Conservation (phyloP, 805 yeast species). For the Yarrowia osloensis region DNA sequence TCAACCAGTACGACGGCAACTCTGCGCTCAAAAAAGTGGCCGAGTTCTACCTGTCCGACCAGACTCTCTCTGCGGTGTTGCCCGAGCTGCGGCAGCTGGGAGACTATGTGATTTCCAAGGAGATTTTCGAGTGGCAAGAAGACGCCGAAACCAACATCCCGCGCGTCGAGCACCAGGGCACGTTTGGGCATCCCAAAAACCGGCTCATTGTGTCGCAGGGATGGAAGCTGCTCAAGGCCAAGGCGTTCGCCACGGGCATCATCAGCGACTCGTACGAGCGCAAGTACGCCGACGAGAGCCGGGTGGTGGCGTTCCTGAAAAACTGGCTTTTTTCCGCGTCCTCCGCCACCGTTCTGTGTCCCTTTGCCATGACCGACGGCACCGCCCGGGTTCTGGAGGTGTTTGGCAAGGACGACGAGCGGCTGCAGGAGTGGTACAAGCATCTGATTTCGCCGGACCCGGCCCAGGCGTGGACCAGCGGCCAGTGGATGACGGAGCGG, state of each 20-base stretch:
- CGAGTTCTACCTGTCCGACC: slow-evolving; percentile 32
- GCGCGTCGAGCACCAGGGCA: slow-evolving; percentile 38
- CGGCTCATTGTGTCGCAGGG: slow-evolving; percentile 40
- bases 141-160: slow-evolving; percentile 42
- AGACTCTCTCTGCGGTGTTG: neutral
- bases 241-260: slow-evolving; percentile 36
- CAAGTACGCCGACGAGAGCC: slow-evolving; percentile 35
- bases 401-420: slow-evolving; percentile 20
- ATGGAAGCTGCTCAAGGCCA: slow-evolving; percentile 38
- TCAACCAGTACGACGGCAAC: slow-evolving; percentile 38
- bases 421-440: slow-evolving; percentile 32
- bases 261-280: slow-evolving; percentile 40
- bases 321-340: slow-evolving; percentile 39
- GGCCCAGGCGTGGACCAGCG: slow-evolving; percentile 40
- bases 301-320: slow-evolving; percentile 38
- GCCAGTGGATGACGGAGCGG: slow-evolving; percentile 44
- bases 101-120: slow-evolving; percentile 35
- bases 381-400: slow-evolving; percentile 40
- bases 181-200: slow-evolving; percentile 39
- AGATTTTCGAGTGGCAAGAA: slow-evolving; percentile 37
- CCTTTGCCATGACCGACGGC: slow-evolving; percentile 44
- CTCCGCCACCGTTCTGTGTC: slow-evolving; percentile 41
- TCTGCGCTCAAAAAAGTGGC: slow-evolving; percentile 36
- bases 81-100: slow-evolving; percentile 38
- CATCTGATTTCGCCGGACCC: slow-evolving; percentile 40